phyloP scores from a whole-genome alignment of 2,329 filamentous ascomycete genomes.

The Cercospora zeae-maydis region DNA sequence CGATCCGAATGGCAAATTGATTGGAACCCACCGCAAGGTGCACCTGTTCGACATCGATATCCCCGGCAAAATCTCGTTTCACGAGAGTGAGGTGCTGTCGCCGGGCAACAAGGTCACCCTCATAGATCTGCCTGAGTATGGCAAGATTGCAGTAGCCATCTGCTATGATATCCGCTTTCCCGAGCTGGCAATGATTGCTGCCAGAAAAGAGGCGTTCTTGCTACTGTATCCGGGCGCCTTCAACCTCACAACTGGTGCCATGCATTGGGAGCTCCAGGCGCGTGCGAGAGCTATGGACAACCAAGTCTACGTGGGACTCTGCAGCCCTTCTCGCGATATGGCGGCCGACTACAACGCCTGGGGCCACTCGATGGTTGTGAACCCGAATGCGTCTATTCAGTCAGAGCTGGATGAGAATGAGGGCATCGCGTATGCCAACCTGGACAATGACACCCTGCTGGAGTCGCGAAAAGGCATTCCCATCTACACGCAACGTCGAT shows the following conservation, averaged over 20 bases:
- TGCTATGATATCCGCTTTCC: slow-evolving; percentile 98
- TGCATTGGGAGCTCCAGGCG: slow-evolving; percentile 86
- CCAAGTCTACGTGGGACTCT: slow-evolving; percentile 88
- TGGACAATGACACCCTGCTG: slow-evolving; percentile 65
- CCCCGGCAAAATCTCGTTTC: slow-evolving; percentile 87
- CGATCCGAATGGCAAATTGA: slow-evolving; percentile 67
- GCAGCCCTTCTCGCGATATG: slow-evolving; percentile 82
- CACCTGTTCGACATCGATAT: slow-evolving; percentile 98
- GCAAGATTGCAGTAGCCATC: slow-evolving; percentile 81
- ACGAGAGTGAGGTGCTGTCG: slow-evolving; percentile 82
- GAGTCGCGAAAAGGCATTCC: slow-evolving; percentile 80
- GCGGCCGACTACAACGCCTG: slow-evolving; percentile 78
- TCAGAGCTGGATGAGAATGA: slow-evolving; percentile 75
- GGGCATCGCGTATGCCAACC: slow-evolving; percentile 68
- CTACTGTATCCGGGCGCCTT: slow-evolving; percentile 95
- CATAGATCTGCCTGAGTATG: slow-evolving; percentile 82
- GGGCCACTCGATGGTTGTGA: slow-evolving; percentile 84
- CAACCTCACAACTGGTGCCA: slow-evolving; percentile 84
- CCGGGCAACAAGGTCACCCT: slow-evolving; percentile 83
- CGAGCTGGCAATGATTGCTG: slow-evolving; percentile 84
- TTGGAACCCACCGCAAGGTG: slow-evolving; percentile 88
- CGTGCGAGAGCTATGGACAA: slow-evolving; percentile 87
- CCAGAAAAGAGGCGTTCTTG: slow-evolving; percentile 79
- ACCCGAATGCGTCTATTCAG: slow-evolving; percentile 82
- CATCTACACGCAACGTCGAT: slow-evolving; percentile 76